Evolutionary conservation across 148 eudicot genomes (phyloP).

Genomic region (Spergularia marina): DNA sequence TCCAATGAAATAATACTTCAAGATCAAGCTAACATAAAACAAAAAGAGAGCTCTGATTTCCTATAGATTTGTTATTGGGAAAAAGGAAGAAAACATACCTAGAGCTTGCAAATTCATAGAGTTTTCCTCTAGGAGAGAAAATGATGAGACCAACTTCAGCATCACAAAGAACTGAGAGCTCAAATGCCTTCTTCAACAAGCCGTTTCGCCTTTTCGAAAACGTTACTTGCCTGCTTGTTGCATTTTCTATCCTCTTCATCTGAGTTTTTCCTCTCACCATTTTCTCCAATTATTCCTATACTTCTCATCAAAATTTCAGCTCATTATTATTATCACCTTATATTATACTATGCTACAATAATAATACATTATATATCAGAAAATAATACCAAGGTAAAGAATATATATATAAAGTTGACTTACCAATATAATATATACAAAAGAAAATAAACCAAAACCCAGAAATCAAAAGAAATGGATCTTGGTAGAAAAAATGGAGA

Average conservation of each 20-base stretch:
- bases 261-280: conserved; percentile 65
- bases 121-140: conserved; percentile 55
- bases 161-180: conserved; percentile 54
- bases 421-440: not conserved
- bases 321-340: too few relatives aligned
- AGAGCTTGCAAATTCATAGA: conserved; percentile 52
- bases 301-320: too few relatives aligned
- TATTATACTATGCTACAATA: too few relatives aligned
- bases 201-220: conserved; percentile 57
- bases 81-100: conserved; percentile 26
- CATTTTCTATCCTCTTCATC: conserved; percentile 55
- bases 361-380: too few relatives aligned
- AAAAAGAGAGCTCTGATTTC: not conserved
- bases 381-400: not conserved
- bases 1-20: not conserved
- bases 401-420: conserved; percentile 17
- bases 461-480: conserved; percentile 4
- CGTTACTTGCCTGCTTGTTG: conserved; percentile 59
- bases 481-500: conserved; percentile 5
- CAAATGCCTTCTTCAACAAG: conserved; percentile 51
- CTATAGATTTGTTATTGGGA: too few relatives aligned
- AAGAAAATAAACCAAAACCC: conserved; percentile 1
- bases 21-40: not conserved
- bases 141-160: conserved; percentile 54
- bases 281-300: not conserved